Evolutionary conservation across 306 rosid genomes (phyloP).

Genomic region (Cicer chorassanicum): DNA sequence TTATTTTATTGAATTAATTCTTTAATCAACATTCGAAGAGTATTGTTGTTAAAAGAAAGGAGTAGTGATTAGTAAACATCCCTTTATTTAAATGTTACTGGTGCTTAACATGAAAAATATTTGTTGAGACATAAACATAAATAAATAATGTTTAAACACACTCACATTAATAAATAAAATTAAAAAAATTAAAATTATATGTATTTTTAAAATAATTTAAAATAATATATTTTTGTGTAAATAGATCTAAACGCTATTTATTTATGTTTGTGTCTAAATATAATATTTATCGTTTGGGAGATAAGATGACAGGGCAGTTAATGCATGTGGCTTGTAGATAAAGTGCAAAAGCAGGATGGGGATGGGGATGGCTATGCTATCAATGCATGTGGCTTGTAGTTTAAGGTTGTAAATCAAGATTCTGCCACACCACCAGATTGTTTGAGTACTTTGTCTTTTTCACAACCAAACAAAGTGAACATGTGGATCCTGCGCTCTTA

Average conservation of each 20-base stretch:
- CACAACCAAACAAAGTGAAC: not conserved
- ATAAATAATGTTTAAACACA: no score
- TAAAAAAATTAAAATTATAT: no score
- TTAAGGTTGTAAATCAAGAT: not conserved
- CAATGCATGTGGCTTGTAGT: conserved; percentile 41
- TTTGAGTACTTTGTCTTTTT: conserved; percentile 17
- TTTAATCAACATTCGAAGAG: not conserved
- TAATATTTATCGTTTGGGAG: no score
- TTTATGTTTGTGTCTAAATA: no score
- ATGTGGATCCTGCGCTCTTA: not conserved
- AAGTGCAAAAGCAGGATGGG: conserved; percentile 8
- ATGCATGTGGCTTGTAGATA: not conserved
- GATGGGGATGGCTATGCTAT: not conserved
- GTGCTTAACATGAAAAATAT: no score
- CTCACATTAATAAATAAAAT: no score
- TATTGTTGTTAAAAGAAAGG: not conserved
- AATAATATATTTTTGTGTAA: no score
- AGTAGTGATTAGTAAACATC: not conserved
- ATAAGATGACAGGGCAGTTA: no score
- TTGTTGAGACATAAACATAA: no score
- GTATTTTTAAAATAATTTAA: no score
- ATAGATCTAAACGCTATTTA: no score
- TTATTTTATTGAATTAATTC: not conserved
- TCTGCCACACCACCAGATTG: not conserved
- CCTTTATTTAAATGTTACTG: not conserved